These are phyloP conservation scores for Acrasis kona DNA, from an alignment of 78 protist species.

Conservation along the genomic window DNA sequence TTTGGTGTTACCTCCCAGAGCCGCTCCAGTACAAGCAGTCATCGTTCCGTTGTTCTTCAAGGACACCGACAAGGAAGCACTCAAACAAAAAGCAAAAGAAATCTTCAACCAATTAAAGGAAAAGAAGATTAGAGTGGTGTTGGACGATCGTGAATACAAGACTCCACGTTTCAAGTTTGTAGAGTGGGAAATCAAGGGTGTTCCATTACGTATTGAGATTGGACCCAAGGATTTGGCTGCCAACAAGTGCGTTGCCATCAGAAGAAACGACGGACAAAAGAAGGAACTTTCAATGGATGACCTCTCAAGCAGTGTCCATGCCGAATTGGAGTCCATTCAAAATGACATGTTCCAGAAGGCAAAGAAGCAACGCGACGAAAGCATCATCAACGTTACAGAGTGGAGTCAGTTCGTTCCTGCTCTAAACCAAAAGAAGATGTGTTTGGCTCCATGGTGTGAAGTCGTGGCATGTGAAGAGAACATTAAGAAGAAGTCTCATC, in stretches of 20 bases:
- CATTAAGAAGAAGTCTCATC: conserved; percentile 44
- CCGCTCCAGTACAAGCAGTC: conserved; percentile 84
- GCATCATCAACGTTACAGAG: not conserved
- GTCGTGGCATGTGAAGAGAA: conserved; percentile 60
- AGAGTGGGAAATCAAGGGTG: conserved; percentile 92
- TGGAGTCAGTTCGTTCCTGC: conserved; percentile 77
- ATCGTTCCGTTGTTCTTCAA: conserved; percentile 65
- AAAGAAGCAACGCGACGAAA: conserved; percentile 37
- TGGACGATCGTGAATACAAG: conserved; percentile 61
- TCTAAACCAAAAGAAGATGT: conserved; percentile 33
- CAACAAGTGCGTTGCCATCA: conserved; percentile 33
- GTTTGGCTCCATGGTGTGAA: conserved; percentile 75
- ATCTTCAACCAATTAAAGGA: conserved; percentile 15
- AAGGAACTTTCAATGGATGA: not conserved
- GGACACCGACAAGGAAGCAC: conserved; percentile 30
- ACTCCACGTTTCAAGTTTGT: conserved; percentile 84
- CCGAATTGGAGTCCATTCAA: conserved; percentile 58
- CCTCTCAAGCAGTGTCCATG: not conserved
- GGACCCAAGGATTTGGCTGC: conserved; percentile 86
- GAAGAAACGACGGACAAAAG: conserved; percentile 63
- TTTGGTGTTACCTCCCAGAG: conserved; percentile 93
- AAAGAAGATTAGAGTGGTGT: conserved; percentile 67
- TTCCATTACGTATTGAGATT: conserved; percentile 91
- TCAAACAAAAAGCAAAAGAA: not conserved
- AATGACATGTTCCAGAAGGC: conserved; percentile 47